Evolutionary conservation across 352 stramenopile species (phyloP).

Genomic region (Phytophthora pisi): DNA sequence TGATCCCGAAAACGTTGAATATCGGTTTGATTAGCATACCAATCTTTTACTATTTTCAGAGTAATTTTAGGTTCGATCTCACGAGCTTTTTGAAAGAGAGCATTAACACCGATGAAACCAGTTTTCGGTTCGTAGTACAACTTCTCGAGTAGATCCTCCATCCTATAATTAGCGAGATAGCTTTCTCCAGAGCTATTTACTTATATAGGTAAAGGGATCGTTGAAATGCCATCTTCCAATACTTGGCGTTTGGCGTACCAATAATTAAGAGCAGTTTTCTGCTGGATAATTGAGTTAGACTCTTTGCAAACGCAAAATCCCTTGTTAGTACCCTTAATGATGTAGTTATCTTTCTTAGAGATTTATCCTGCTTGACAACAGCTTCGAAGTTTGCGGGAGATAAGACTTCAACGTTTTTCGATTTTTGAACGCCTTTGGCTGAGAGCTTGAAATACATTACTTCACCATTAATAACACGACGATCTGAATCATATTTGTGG

Average conservation of each 20-base stretch:
- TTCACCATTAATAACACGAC: too few species aligned
- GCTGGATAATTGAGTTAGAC: slow-evolving; percentile 30
- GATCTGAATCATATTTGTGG: neutral
- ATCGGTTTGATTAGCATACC: neutral
- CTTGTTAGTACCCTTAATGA: slow-evolving; percentile 23
- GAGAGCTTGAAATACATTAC: neutral
- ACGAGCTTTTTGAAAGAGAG: neutral
- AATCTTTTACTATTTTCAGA: neutral
- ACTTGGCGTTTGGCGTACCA: slow-evolving; percentile 7
- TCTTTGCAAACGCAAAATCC: slow-evolving; percentile 30
- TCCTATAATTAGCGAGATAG: neutral
- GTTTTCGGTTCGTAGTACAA: neutral
- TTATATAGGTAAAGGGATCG: neutral
- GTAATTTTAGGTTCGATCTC: neutral
- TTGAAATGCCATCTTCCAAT: neutral
- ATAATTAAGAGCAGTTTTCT: slow-evolving; percentile 29
- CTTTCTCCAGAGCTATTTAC: neutral
- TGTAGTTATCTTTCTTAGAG: neutral
- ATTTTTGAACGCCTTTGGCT: neutral
- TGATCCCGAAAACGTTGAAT: neutral
- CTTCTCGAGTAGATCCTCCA: neutral
- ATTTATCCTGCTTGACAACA: slow-evolving; percentile 18
- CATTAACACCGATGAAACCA: neutral
- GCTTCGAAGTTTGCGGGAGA: slow-evolving; percentile 22
- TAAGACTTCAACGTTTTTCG: neutral